A percentile compares a stretch with the other conserved stretches of the same genome.
Evolutionary conservation across 2,329 filamentous ascomycete genomes (phyloP).

Genomic region (Aspergillus sp.): DNA sequence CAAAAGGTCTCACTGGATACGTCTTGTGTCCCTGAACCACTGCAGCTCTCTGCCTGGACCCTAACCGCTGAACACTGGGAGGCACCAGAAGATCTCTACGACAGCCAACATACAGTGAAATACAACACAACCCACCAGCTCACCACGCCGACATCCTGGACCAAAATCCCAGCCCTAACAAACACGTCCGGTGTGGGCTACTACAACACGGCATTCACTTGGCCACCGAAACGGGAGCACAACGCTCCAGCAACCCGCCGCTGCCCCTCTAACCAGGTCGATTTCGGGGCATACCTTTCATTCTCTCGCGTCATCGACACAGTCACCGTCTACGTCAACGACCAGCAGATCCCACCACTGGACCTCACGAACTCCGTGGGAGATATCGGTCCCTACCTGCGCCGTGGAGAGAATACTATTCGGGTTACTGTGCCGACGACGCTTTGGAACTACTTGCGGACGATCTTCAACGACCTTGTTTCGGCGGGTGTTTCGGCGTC

Average conservation of each 20-base stretch:
- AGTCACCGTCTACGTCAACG: slow-evolving; percentile 23
- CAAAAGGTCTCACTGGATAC: too few species aligned
- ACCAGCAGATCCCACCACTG: slow-evolving; percentile 19
- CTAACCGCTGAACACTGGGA: too few species aligned
- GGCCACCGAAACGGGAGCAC: slow-evolving; percentile 10
- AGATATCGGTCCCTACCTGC: slow-evolving; percentile 13
- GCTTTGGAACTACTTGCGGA: slow-evolving; percentile 23
- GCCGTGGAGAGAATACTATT: slow-evolving; percentile 11
- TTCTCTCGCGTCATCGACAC: slow-evolving; percentile 24
- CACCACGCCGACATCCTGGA: slow-evolving; percentile 40
- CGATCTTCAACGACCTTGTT: too few species aligned
- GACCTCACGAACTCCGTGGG: slow-evolving; percentile 21
- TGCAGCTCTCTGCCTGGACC: too few species aligned
- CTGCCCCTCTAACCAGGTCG: neutral
- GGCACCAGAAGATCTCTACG: too few species aligned
- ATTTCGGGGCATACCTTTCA: slow-evolving; percentile 25
- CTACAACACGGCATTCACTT: slow-evolving; percentile 22
- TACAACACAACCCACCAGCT: slow-evolving; percentile 18
- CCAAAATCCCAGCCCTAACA: slow-evolving; percentile 31
- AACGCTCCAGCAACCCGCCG: too few species aligned
- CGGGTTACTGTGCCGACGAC: slow-evolving; percentile 24
- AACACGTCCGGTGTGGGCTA: slow-evolving; percentile 32
- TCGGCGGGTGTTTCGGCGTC: too few species aligned
- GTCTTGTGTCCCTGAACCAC: too few species aligned
- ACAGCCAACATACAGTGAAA: neutral